phyloP scores from a whole-genome alignment of 306 rosid species.

The Castanea sativa region DNA sequence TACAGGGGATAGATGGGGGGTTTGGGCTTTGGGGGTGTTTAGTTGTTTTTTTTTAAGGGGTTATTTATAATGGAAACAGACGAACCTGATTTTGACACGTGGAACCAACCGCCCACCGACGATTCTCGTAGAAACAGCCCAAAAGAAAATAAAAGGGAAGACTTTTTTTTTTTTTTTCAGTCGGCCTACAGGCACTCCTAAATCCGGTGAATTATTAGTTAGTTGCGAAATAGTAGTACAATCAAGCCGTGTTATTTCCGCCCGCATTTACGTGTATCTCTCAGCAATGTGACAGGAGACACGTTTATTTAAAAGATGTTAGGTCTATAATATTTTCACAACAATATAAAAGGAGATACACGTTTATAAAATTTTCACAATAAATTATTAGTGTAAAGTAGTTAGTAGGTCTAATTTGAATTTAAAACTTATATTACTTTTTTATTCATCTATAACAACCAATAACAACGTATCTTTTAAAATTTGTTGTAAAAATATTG shows the following conservation, averaged over 20 bases:
- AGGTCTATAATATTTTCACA: fast-evolving
- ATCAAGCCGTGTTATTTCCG: too few relatives aligned
- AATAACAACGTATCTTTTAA: fast-evolving
- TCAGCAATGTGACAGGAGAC: too few relatives aligned
- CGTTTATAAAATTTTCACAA: too few relatives aligned
- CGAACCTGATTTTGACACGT: slow-evolving; percentile 40
- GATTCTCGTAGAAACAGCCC: not conserved
- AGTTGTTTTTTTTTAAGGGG: not conserved
- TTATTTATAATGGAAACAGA: slow-evolving; percentile 36
- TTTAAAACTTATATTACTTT: too few relatives aligned
- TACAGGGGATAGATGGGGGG: not conserved
- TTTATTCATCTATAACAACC: fast-evolving
- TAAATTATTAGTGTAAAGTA: fast-evolving
- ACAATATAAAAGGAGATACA: too few relatives aligned
- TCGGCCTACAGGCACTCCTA: not conserved
- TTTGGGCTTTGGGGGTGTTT: not conserved
- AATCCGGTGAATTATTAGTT: too few relatives aligned
- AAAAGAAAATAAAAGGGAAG: not conserved
- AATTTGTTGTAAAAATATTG: too few relatives aligned
- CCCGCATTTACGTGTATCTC: too few relatives aligned
- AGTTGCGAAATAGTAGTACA: too few relatives aligned
- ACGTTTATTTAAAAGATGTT: too few relatives aligned
- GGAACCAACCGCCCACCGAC: not conserved
- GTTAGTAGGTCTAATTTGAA: too few relatives aligned
- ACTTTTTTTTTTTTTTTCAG: not conserved